These are phyloP conservation scores for Phaeosphaeriaceae sp. DNA, from an alignment of 2,329 filamentous ascomycete genomes.

Conservation along the genomic window DNA sequence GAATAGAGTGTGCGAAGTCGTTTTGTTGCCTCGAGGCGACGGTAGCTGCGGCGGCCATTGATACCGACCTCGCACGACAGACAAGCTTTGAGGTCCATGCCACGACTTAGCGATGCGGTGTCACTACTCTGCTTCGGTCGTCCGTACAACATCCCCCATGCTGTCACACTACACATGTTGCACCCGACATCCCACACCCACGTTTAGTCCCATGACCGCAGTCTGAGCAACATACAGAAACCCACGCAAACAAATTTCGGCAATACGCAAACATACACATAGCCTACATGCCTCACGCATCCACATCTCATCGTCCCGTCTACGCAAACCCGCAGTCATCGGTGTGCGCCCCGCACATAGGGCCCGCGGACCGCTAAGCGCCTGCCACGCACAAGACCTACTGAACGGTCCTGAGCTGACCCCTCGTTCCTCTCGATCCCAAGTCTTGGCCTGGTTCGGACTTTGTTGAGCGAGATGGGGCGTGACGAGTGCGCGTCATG, in stretches of 20 bases:
- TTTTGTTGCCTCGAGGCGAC: too few relatives aligned
- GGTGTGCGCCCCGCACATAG: constrained; percentile 19
- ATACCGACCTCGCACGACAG: not conserved
- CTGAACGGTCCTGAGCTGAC: not conserved
- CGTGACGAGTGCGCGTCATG: not conserved
- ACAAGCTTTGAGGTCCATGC: not conserved
- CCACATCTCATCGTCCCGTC: not conserved
- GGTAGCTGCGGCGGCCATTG: not conserved
- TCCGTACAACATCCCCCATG: not conserved
- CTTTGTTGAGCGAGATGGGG: not conserved
- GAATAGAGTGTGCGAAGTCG: too few relatives aligned
- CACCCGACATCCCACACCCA: not conserved
- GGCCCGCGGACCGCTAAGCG: constrained; percentile 18
- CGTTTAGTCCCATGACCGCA: too few relatives aligned
- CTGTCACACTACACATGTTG: not conserved
- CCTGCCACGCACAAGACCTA: constrained; percentile 3
- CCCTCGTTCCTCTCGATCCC: constrained; percentile 12
- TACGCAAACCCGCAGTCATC: constrained; percentile 13
- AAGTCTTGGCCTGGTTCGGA: not conserved
- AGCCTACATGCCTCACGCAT: not conserved
- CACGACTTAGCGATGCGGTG: not conserved
- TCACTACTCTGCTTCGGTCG: not conserved
- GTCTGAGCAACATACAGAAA: too few relatives aligned
- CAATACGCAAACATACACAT: not conserved
- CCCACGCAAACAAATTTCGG: not conserved